Percentiles rank a stretch among this genome's conserved stretches.
phyloP scores from a whole-genome alignment of 139 green algal species.

The Penium margaritaceum region DNA sequence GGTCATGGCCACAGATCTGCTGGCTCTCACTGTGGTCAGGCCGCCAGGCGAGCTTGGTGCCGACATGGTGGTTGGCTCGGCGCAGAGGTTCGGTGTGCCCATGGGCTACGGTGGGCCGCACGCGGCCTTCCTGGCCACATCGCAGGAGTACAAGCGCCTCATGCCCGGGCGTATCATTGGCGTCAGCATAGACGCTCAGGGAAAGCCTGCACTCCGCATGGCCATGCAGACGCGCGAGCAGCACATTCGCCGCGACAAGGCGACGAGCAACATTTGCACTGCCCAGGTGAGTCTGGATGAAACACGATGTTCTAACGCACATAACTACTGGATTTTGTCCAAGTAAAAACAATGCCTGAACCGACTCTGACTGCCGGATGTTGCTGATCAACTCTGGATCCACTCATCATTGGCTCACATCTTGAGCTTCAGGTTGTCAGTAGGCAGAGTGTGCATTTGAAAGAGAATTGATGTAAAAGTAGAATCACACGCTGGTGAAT shows the following conservation, averaged over 20 bases:
- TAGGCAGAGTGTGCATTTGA: too few relatives aligned
- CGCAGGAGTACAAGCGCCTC: constrained; percentile 72
- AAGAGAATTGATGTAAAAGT: too few relatives aligned
- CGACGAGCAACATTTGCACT: constrained; percentile 99
- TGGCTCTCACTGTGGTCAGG: constrained; percentile 83
- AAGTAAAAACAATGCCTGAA: too few relatives aligned
- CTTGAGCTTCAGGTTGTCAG: too few relatives aligned
- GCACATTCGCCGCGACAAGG: constrained; percentile 99
- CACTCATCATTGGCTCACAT: too few relatives aligned
- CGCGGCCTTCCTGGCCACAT: constrained; percentile 91
- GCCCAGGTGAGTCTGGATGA: constrained; percentile 60
- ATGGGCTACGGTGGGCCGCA: constrained; percentile 98
- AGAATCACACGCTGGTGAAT: too few relatives aligned
- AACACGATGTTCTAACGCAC: too few relatives aligned
- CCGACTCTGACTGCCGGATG: too few relatives aligned
- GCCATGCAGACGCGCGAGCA: constrained; percentile 99
- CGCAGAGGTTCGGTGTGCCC: constrained; percentile 91
- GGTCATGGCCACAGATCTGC: constrained; percentile 80
- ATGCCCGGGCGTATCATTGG: constrained; percentile 96
- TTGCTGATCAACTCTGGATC: too few relatives aligned
- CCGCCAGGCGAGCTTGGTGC: constrained; percentile 94
- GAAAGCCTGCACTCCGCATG: constrained; percentile 88
- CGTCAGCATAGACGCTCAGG: constrained; percentile 75
- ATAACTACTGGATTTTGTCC: too few relatives aligned
- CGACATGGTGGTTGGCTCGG: constrained; percentile 92